Percentiles rank a stretch among this genome's conserved stretches.
phyloP scores from a whole-genome alignment of 768 basidiomycete genomes.

The Candolleomyces efflorescens region DNA sequence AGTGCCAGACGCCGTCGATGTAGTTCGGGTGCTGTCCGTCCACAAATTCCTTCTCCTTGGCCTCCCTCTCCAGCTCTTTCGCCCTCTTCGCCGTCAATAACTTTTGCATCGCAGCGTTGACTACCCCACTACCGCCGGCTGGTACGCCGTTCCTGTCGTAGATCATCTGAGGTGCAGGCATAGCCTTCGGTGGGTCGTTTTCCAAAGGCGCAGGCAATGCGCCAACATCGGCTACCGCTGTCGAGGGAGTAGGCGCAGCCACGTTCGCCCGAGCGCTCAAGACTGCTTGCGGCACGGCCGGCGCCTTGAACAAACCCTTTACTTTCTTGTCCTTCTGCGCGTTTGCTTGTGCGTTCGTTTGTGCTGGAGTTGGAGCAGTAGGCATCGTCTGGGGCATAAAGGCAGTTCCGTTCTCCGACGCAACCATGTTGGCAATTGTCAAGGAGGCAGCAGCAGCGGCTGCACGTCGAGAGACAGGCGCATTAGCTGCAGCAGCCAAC shows the following conservation, averaged over 20 bases:
- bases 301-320: conserved; percentile 72
- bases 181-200: conserved; percentile 46
- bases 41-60: conserved; percentile 79
- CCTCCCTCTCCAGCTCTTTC: conserved; percentile 76
- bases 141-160: conserved; percentile 1
- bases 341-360: background rate
- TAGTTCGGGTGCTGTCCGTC: conserved; percentile 80
- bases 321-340: conserved; percentile 55
- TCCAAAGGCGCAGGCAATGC: conserved; percentile 55
- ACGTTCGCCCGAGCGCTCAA: conserved; percentile 60
- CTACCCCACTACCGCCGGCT: background rate
- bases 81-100: conserved; percentile 55
- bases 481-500: conserved; percentile 56
- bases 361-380: background rate
- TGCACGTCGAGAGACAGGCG: conserved; percentile 65
- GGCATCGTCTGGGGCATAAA: conserved; percentile 45
- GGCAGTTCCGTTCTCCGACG: conserved; percentile 79
- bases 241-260: conserved; percentile 57
- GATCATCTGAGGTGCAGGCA: conserved; percentile 35
- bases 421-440: conserved; percentile 90
- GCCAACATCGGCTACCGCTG: conserved; percentile 58
- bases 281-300: conserved; percentile 49
- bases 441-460: conserved; percentile 81
- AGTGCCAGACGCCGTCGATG: conserved; percentile 89
- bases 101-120: conserved; percentile 34